Percentiles rank a stretch among this genome's conserved stretches.
Conservation (phyloP, 805 yeast species). For the Cyberlindnera veronae region DNA sequence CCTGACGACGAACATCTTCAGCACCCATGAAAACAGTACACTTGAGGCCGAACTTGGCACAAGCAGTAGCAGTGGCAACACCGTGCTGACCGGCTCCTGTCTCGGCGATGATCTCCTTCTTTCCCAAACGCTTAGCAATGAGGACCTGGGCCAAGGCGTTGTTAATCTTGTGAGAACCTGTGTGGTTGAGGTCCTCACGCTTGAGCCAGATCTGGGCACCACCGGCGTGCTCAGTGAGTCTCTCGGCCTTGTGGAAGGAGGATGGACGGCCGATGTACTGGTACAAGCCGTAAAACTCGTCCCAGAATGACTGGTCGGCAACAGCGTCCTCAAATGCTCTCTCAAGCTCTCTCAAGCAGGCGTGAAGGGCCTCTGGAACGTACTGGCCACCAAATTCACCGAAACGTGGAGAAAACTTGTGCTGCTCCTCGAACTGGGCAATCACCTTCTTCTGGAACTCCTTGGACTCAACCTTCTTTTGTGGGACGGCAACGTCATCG, state of each 20-base stretch:
- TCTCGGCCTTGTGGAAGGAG: conserved; percentile 82
- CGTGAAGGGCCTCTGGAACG: conserved; percentile 93
- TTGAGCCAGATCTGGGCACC: conserved; percentile 97
- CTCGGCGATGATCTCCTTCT: conserved; percentile 76
- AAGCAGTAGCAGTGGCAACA: conserved; percentile 89
- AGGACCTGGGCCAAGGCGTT: conserved; percentile 81
- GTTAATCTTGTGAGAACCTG: conserved; percentile 86
- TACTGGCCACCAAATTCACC: conserved; percentile 99
- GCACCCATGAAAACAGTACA: conserved; percentile 99
- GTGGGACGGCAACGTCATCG: too few species aligned
- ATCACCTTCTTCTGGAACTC: conserved; percentile 27
- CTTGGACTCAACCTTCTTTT: conserved; percentile 34
- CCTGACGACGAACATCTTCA: conserved; percentile 98
- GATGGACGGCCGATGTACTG: conserved; percentile 97
- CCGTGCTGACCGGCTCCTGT: conserved; percentile 96
- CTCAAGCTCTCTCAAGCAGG: conserved; percentile 88
- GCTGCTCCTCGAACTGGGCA: conserved; percentile 49
- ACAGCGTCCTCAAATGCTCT: conserved; percentile 81
- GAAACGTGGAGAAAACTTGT: conserved; percentile 71
- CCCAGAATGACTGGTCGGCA: conserved; percentile 92
- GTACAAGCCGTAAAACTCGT: conserved; percentile 78
- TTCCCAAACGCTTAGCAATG: conserved; percentile 76
- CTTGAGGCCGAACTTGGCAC: conserved; percentile 88
- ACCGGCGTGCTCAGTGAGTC: conserved; percentile 85
- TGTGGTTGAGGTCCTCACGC: conserved; percentile 92